A percentile compares a stretch with the other conserved stretches of the same genome.
phyloP scores from a whole-genome alignment of 768 basidiomycete species.

The Boletus rufocinnamomeus region DNA sequence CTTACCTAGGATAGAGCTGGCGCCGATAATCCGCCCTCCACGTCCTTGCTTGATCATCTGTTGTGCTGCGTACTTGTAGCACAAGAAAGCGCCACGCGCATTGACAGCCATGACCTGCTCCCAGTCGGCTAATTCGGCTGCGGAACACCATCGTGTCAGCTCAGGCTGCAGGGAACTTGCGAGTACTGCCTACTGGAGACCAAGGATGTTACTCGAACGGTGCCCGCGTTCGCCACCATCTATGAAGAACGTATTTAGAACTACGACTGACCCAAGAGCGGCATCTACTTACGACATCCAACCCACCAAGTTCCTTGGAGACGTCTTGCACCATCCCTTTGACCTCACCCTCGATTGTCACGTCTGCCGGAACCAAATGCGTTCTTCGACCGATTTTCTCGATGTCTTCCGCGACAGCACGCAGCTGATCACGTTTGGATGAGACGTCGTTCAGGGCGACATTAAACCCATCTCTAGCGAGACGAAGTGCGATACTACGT shows the following conservation, averaged over 20 bases:
- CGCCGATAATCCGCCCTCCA: constrained; percentile 57
- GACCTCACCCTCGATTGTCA: constrained; percentile 43
- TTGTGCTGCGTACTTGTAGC: constrained; percentile 61
- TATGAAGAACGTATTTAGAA: background rate
- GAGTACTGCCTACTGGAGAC: background rate
- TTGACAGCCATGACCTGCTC: constrained; percentile 50
- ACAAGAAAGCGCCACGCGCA: constrained; percentile 55
- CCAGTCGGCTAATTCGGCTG: constrained; percentile 20
- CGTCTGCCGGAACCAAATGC: constrained; percentile 34
- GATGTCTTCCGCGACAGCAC: constrained; percentile 20
- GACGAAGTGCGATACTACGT: constrained; percentile 15
- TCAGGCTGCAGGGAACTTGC: background rate
- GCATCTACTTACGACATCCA: background rate
- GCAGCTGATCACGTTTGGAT: constrained; percentile 11
- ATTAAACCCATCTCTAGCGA: constrained; percentile 19
- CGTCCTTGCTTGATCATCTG: constrained; percentile 57
- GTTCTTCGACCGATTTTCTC: constrained; percentile 19
- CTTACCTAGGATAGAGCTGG: constrained; percentile 7
- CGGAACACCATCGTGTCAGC: background rate
- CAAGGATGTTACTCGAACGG: background rate
- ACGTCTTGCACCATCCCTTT: constrained; percentile 37
- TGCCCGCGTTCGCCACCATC: constrained; percentile 18
- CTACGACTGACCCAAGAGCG: background rate
- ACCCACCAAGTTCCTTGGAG: constrained; percentile 32
- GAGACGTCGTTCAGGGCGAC: constrained; percentile 30